These are phyloP conservation scores for Cutaneotrichosporon sp. DNA, from an alignment of 1,284 basidiomycete genomes.

Conservation along the genomic window DNA sequence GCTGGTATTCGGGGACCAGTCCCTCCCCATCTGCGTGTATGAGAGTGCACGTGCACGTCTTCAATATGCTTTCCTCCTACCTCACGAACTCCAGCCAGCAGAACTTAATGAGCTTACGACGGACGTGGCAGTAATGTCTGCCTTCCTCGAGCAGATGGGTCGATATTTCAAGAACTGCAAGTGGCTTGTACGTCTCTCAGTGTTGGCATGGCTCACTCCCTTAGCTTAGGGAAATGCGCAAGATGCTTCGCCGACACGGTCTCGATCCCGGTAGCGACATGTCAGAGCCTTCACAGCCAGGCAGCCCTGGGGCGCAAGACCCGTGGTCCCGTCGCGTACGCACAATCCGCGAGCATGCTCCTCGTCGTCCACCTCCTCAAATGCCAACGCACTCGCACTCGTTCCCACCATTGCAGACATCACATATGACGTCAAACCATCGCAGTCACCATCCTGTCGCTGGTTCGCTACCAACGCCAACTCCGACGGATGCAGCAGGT, in stretches of 20 bases:
- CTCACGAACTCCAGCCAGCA: slow-evolving; percentile 5
- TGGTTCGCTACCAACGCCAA: slow-evolving; percentile 1
- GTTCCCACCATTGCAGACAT: background rate
- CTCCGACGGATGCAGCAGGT: background rate
- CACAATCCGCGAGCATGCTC: slow-evolving; percentile 4
- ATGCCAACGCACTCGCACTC: background rate
- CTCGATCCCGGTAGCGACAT: slow-evolving; percentile 7
- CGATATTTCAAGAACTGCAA: slow-evolving; percentile 6
- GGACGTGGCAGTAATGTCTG: slow-evolving; percentile 13
- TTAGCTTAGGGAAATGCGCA: slow-evolving; percentile 18
- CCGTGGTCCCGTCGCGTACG: slow-evolving; percentile 16
- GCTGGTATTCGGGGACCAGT: slow-evolving; percentile 15
- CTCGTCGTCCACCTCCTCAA: slow-evolving; percentile 1
- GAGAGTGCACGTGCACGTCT: slow-evolving; percentile 19
- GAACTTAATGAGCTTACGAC: slow-evolving; percentile 14
- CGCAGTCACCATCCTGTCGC: background rate
- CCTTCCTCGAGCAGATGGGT: slow-evolving; percentile 7
- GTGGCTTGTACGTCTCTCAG: slow-evolving; percentile 6
- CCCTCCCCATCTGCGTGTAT: slow-evolving; percentile 21
- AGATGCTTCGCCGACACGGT: slow-evolving; percentile 18
- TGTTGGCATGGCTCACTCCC: background rate
- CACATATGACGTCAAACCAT: background rate
- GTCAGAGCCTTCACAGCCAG: slow-evolving; percentile 12
- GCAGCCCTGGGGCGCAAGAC: slow-evolving; percentile 10
- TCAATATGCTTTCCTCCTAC: slow-evolving; percentile 18